Evolutionary conservation across 176 grass and related monocot genomes (phyloP), one percentile per base, ranked within the genome.

Genomic region (Canna indica): DNA sequence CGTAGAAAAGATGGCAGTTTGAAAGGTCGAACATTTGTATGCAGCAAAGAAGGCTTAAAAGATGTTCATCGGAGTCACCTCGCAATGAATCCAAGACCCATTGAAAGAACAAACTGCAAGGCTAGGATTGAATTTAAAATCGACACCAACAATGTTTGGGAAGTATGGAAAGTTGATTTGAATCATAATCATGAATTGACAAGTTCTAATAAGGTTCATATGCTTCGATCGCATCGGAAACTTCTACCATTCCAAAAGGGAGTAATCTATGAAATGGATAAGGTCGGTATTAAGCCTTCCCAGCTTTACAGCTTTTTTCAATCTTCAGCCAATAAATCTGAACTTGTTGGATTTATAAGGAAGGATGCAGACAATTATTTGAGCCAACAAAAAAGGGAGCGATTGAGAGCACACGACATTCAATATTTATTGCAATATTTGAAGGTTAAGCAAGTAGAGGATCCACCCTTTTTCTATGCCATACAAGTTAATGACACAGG

Each of bases 381-480:
- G 22, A 13, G 6, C 12, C 12, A 2, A 11, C 58, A 62, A 62
- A 25, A 24, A 30, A 30, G 29, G 27, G 29, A 62, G 13, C 29
- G 5, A 28, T 30, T 62, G 24, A 0, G 24, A 28, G 24, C 24
- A 11, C 5, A 36, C n/a, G 65, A 68, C 0, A 22, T 18, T 15
- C 65, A 68, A 13, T 18, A 13, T 39, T 22, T 68, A n/a, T 27
- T 68, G 7, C 33, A 68, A 9, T 68, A 25, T 44, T 68, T 68
- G 8, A 68, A 68, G 26, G 25, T 15, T 36, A 68, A 27, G 34
- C 66, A 44, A n/a, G n/a, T n/a, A n/a, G n/a, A n/a, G n/a, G n/a
- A n/a, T n/a, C n/a, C n/a, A n/a, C n/a, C n/a, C n/a, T 46, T 46
- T 68, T 45, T 68, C 18, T 68, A 68, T 46, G 66, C 66, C 8